A percentile compares a stretch with the other conserved stretches of the same genome.
These are phyloP conservation scores for Trichoderma lentiforme DNA, from an alignment of 2,329 filamentous ascomycete genomes.

Conservation along the genomic window DNA sequence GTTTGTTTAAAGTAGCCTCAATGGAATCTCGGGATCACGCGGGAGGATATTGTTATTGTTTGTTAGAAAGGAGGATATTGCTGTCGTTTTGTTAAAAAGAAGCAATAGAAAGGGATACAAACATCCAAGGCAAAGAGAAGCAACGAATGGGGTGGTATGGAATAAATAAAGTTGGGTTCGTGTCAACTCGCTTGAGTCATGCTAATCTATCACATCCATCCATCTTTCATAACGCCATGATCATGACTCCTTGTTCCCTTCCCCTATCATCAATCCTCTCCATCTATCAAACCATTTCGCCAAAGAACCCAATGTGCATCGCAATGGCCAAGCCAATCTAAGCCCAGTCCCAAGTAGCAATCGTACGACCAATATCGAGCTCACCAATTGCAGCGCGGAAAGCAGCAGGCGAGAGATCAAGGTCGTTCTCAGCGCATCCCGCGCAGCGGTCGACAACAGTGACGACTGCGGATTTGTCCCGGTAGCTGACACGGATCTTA, in stretches of 20 bases:
- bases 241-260: not conserved
- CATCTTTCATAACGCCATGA: not conserved
- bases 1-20: not conserved
- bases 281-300: not conserved
- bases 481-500: slow-evolving; percentile 59
- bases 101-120: not conserved
- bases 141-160: not conserved
- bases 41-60: not conserved
- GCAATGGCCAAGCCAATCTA: slow-evolving; percentile 3
- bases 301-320: not conserved
- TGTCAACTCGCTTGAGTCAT: not conserved
- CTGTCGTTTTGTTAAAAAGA: not conserved
- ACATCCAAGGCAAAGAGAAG: not conserved
- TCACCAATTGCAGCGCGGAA: slow-evolving; percentile 44
- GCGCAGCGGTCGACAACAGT: slow-evolving; percentile 66
- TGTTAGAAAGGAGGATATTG: not conserved
- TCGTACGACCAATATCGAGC: slow-evolving; percentile 25
- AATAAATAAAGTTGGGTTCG: not conserved
- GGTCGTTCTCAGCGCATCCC: slow-evolving; percentile 43
- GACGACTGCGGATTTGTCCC: slow-evolving; percentile 49
- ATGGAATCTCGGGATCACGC: not conserved
- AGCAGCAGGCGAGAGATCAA: slow-evolving; percentile 47
- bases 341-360: slow-evolving; percentile 28
- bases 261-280: not conserved
- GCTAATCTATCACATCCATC: not conserved